A percentile compares a stretch with the other conserved stretches of the same genome.
Conservation (phyloP, 1,139 yeast species). For the Geotrichum fermentans region DNA sequence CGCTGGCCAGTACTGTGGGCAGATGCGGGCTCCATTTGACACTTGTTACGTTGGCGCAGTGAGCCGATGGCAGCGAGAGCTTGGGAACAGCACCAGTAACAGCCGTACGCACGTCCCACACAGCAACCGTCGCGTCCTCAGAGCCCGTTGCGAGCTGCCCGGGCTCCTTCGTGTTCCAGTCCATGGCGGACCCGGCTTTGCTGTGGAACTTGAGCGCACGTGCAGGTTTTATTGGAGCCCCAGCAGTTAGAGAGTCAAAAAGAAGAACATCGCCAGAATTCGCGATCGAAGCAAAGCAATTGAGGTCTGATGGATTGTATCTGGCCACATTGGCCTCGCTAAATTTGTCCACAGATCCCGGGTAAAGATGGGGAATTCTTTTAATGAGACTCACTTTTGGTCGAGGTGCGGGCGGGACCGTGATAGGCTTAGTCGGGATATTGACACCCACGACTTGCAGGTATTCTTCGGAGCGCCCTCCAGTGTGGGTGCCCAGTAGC, state of each 20-base stretch:
- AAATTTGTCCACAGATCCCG: background rate
- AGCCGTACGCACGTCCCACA: constrained; percentile 55
- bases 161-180: constrained; percentile 50
- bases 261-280: constrained; percentile 73
- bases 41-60: constrained; percentile 38
- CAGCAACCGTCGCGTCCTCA: constrained; percentile 59
- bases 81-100: constrained; percentile 4
- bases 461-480: constrained; percentile 35
- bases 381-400: background rate
- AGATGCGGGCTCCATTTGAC: constrained; percentile 45
- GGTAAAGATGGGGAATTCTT: background rate
- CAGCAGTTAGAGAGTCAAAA: constrained; percentile 35
- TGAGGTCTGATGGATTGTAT: constrained; percentile 67
- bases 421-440: constrained; percentile 46
- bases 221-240: constrained; percentile 23
- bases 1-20: constrained; percentile 60
- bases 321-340: constrained; percentile 69
- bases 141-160: constrained; percentile 56
- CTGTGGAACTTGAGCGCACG: constrained; percentile 51
- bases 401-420: background rate
- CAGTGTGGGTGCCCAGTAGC: constrained; percentile 76
- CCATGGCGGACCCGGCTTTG: constrained; percentile 64
- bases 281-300: constrained; percentile 67
- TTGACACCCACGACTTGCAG: constrained; percentile 71
- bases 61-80: constrained; percentile 43